A percentile compares a stretch with the other conserved stretches of the same genome.
Evolutionary conservation across 192 early-diverging fungal genomes (phyloP).

Genomic region (Mortierella hygrophila): DNA sequence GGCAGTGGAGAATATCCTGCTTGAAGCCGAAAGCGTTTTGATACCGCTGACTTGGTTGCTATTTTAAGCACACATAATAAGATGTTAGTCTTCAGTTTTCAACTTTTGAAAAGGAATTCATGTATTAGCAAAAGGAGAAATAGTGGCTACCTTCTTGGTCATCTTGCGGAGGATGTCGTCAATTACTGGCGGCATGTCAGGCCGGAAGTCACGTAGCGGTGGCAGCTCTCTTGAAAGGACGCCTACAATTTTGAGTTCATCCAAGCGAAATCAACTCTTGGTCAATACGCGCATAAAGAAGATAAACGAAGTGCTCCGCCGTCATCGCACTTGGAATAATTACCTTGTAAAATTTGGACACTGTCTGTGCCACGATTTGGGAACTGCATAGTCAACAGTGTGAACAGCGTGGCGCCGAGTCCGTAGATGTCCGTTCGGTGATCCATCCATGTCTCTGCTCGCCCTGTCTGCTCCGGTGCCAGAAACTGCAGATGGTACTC

Average conservation of each 20-base stretch:
- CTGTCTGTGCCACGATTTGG: constrained; percentile 48
- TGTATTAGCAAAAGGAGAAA: background rate
- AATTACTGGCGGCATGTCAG: constrained; percentile 50
- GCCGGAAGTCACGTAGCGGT: constrained; percentile 25
- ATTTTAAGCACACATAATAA: background rate
- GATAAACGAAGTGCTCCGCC: background rate
- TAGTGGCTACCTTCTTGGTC: constrained; percentile 41
- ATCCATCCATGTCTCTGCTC: constrained; percentile 56
- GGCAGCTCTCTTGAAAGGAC: constrained; percentile 43
- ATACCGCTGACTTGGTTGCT: constrained; percentile 55
- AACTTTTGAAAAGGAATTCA: background rate
- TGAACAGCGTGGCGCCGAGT: constrained; percentile 41
- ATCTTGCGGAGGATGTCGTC: constrained; percentile 48
- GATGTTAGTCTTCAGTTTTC: too few species aligned
- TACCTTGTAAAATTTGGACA: constrained; percentile 54
- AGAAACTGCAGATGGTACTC: constrained; percentile 48
- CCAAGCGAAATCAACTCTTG: background rate
- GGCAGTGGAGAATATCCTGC: constrained; percentile 45
- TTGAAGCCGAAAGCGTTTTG: constrained; percentile 50
- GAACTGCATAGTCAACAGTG: constrained; percentile 48
- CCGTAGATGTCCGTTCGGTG: constrained; percentile 53
- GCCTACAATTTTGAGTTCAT: constrained; percentile 11
- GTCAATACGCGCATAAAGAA: background rate
- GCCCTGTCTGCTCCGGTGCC: constrained; percentile 51
- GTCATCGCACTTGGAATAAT: background rate